phyloP scores from a whole-genome alignment of 352 stramenopile species.

The Phytophthora colocasiae region DNA sequence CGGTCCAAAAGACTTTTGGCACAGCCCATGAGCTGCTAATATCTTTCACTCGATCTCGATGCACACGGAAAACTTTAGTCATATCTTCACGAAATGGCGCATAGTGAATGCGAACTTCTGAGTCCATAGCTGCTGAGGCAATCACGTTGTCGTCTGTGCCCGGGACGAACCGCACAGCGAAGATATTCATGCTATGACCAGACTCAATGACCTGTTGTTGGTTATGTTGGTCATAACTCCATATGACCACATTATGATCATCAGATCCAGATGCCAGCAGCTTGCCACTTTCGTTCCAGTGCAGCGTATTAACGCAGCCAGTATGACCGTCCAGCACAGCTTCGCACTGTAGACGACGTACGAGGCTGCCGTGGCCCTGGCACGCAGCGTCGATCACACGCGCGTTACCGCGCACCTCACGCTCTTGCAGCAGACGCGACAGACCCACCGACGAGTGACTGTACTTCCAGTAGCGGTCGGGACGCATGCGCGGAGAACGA shows the following conservation, averaged over 20 bases:
- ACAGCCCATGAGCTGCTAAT: slow-evolving; percentile 70
- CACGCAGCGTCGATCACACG: slow-evolving; percentile 48
- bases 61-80: slow-evolving; percentile 74
- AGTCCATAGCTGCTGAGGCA: slow-evolving; percentile 82
- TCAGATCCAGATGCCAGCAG: slow-evolving; percentile 86
- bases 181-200: slow-evolving; percentile 87
- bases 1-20: slow-evolving; percentile 87
- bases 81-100: slow-evolving; percentile 73
- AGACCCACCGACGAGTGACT: slow-evolving; percentile 28
- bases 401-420: slow-evolving; percentile 62
- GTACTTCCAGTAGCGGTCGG: slow-evolving; percentile 50
- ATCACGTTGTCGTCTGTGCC: slow-evolving; percentile 83
- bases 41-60: slow-evolving; percentile 85
- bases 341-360: slow-evolving; percentile 67
- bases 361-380: slow-evolving; percentile 64
- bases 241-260: slow-evolving; percentile 82
- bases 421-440: slow-evolving; percentile 55
- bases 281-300: slow-evolving; percentile 77
- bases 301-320: slow-evolving; percentile 89
- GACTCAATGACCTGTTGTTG: slow-evolving; percentile 69
- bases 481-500: slow-evolving; percentile 8
- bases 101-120: slow-evolving; percentile 88
- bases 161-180: slow-evolving; percentile 88
- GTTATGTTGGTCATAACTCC: slow-evolving; percentile 73
- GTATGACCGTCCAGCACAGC: slow-evolving; percentile 59